Evolutionary conservation across 352 stramenopile species (phyloP).

Genomic region (Pythium apleroticum): DNA sequence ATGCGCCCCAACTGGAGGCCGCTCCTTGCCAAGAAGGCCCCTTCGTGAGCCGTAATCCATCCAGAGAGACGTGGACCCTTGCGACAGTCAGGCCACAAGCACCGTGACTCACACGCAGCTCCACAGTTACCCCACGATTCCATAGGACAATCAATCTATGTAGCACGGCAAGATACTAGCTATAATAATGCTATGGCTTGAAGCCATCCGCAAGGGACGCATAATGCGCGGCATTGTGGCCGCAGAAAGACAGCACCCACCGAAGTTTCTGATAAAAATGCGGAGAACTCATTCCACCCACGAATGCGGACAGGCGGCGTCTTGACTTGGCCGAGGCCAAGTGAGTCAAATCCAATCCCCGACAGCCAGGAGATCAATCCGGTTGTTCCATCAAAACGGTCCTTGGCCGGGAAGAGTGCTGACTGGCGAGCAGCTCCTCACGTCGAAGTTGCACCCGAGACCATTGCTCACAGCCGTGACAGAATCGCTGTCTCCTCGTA

Average conservation of each 20-base stretch:
- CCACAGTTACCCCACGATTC: no score
- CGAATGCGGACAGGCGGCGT: not conserved
- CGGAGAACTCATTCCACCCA: not conserved
- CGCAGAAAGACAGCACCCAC: not conserved
- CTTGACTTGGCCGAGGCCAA: not conserved
- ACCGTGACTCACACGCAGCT: no score
- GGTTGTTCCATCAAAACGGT: not conserved
- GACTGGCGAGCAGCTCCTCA: not conserved
- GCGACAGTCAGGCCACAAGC: no score
- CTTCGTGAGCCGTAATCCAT: no score
- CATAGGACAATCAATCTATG: no score
- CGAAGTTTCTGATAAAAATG: not conserved
- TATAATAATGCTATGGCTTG: no score
- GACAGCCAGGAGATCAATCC: not conserved
- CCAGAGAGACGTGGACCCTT: no score
- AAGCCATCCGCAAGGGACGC: no score
- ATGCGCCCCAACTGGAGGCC: no score
- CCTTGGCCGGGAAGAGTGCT: not conserved
- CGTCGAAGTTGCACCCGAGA: not conserved
- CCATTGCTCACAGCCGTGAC: not conserved
- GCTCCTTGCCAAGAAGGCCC: no score
- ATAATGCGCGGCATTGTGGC: no score
- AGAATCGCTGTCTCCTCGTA: not conserved
- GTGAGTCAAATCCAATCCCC: slow-evolving; percentile 1
- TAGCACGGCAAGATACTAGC: no score